phyloP scores from a whole-genome alignment of 1,284 basidiomycete genomes.

The Xerocomus cyaneibrunnescens region DNA sequence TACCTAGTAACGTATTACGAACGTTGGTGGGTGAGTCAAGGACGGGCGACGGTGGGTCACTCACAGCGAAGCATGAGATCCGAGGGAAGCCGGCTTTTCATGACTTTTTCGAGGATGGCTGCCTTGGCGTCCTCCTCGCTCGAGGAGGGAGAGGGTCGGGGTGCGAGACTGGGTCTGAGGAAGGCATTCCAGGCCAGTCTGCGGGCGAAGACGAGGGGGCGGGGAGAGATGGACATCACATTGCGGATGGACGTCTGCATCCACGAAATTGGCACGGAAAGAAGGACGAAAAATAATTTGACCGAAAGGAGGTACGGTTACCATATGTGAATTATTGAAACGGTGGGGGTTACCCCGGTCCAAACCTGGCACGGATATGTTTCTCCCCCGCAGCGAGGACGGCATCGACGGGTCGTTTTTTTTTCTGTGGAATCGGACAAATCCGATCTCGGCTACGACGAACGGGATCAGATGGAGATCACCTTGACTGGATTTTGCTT shows the following conservation, averaged over 20 bases:
- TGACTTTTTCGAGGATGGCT: slow-evolving; percentile 75
- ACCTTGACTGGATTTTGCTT: slow-evolving; percentile 6
- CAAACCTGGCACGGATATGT: slow-evolving; percentile 1
- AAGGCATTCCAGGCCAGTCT: slow-evolving; percentile 32
- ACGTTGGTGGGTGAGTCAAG: slow-evolving; percentile 1
- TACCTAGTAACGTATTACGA: slow-evolving; percentile 52
- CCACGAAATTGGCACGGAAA: slow-evolving; percentile 1
- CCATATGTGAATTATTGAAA: slow-evolving; percentile 22
- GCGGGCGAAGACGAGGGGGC: slow-evolving; percentile 7
- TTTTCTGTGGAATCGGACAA: slow-evolving; percentile 17
- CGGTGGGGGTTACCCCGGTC: slow-evolving; percentile 19
- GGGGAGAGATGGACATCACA: slow-evolving; percentile 26
- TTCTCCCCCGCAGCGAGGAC: slow-evolving; percentile 13
- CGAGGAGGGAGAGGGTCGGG: slow-evolving; percentile 38
- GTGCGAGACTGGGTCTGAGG: slow-evolving; percentile 2
- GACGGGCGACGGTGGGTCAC: slow-evolving; percentile 32
- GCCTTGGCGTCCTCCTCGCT: slow-evolving; percentile 68
- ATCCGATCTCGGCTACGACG: slow-evolving; percentile 23
- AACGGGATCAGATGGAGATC: slow-evolving; percentile 29
- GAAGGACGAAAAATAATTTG: slow-evolving; percentile 28
- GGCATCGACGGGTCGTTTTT: background rate
- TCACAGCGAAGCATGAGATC: slow-evolving; percentile 82
- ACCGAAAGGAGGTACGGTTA: background rate
- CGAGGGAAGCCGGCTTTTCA: slow-evolving; percentile 76
- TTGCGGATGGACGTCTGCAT: slow-evolving; percentile 28